Base-by-base conservation (phyloP, 345 rosid genomes). In the Turnera subulata region DNA sequence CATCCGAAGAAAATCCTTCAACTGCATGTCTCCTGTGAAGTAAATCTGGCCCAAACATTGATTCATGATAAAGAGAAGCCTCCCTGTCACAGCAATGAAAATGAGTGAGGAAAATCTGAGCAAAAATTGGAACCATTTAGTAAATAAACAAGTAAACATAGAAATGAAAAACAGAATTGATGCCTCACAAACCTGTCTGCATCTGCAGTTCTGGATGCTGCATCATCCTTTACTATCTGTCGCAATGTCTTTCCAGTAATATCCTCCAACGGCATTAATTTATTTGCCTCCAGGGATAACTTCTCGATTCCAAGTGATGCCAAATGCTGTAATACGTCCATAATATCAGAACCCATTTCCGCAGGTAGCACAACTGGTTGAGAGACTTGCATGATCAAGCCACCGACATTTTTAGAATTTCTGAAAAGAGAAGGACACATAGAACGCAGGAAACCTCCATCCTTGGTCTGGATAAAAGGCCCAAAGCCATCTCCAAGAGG, bases 301-400 rank as follows among this genome's bases (percentile, higher is more conserved):
- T 88, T 92, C 66, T 88, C 96, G 66, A 92, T 88, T 61, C 98
- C 98, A 73, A 79, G 73, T 24, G 93, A 86, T 50, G 92, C 98
- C 44, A 92, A 71, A 59, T 48, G 72, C 77, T 86, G 83, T 55
- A 88, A 80, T 65, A 84, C 76, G 40, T 78, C 95, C 79, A 76
- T 79, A 62, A 86, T 71, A 63, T 80, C 81, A 56, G 89, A 83
- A 57, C 98, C 98, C 98, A 92, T 88, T 75, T 84, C 95, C 14
- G 95, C 96, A 15, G 96, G 98, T 48, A 92, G 89, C 56, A 92
- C 96, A 59, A 92, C 92, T 2, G 98, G 96, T 75, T 76, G 82
- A 35, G 98, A 92, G 67, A 80, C 95, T 71, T 92, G 98, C 96
- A 92, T 92, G 72, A 92, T 67, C 80, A 89, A 76, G 79, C 67